Evolutionary conservation across 1,284 basidiomycete species (phyloP), one percentile per base, ranked within the genome.

Genomic region (Tetrapyrgos nigripes): DNA sequence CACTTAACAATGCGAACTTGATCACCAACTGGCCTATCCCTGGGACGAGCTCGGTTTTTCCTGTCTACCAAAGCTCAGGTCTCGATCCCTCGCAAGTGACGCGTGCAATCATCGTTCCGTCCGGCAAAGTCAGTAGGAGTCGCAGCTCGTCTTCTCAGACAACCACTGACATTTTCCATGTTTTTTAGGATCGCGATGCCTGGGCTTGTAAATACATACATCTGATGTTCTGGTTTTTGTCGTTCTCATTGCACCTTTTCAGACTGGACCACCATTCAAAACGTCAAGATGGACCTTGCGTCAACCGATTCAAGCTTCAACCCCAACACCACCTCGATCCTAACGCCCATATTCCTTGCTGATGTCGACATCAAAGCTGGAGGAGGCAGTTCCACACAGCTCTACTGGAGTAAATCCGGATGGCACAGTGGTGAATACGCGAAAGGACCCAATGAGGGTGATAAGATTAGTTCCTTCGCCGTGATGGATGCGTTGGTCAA

Each of bases 51-150:
- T 43, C 53, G 13, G 46, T 44, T 21, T 23, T 46, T 40, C 43
- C 53, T 23, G 43, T 54, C 3, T 54, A 46, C 26, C 53, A 54
- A 46, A 46, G 43, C 11, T 19, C 53, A 46, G 53, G 53, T 8
- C 23, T 54, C 23, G 29, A 46, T 33, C 23, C 24, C 14, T 46
- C 14, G 19, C 17, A 46, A 23, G 53, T 54, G 4, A 54, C 53
- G n/a, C 43, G 53, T 21, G 53, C 53, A n/a, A 24, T 54, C 24
- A 54, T 54, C 53, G 13, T 54, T 35, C 33, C 46, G 29, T 28
- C 35, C 2, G 53, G 35, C 11, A 47, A 54, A 23, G 53, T 54
- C 21, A 21, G 33, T 17, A 23, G 4, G 14, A 21, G 3, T 2
- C 10, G 9, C 21, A 14, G 14, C 33, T 45, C 19, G n/a, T 44